phyloP scores from a whole-genome alignment of 2,329 filamentous ascomycete species.

The Lojkania enalia region DNA sequence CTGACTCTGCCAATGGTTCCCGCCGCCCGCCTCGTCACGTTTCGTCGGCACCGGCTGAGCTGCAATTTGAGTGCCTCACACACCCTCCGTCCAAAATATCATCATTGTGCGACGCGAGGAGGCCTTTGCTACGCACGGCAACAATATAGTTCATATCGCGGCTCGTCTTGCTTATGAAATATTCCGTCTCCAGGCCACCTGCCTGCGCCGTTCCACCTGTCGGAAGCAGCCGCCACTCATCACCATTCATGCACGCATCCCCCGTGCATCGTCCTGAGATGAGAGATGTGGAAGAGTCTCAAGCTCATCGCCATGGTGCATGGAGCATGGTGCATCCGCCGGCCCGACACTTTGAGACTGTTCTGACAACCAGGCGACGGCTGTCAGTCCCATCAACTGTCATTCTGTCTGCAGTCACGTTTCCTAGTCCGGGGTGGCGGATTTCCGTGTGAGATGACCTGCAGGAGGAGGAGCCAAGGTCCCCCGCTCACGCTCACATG shows the following conservation, averaged over 20 bases:
- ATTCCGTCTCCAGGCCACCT: not conserved
- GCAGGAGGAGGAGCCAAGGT: not conserved
- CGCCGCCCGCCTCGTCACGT: too few relatives aligned
- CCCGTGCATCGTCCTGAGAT: too few relatives aligned
- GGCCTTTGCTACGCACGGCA: not conserved
- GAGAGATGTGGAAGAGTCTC: too few relatives aligned
- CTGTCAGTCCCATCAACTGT: not conserved
- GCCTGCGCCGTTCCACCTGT: not conserved
- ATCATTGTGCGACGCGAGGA: constrained; percentile 1
- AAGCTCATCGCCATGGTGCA: not conserved
- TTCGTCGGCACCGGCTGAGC: too few relatives aligned
- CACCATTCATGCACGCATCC: too few relatives aligned
- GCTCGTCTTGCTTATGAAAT: not conserved
- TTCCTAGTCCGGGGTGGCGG: not conserved
- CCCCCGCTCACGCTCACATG: not conserved
- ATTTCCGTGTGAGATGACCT: not conserved
- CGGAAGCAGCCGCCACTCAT: not conserved
- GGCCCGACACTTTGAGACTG: not conserved
- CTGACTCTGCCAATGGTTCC: too few relatives aligned
- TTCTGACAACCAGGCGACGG: not conserved
- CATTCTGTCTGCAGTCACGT: not conserved
- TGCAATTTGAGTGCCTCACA: too few relatives aligned
- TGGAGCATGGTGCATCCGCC: not conserved
- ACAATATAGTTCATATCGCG: not conserved
- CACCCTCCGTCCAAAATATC: not conserved